A percentile compares a stretch with the other conserved stretches of the same genome.
Conservation (phyloP, 345 rosid species). For the Raphanus raphanistrum region DNA sequence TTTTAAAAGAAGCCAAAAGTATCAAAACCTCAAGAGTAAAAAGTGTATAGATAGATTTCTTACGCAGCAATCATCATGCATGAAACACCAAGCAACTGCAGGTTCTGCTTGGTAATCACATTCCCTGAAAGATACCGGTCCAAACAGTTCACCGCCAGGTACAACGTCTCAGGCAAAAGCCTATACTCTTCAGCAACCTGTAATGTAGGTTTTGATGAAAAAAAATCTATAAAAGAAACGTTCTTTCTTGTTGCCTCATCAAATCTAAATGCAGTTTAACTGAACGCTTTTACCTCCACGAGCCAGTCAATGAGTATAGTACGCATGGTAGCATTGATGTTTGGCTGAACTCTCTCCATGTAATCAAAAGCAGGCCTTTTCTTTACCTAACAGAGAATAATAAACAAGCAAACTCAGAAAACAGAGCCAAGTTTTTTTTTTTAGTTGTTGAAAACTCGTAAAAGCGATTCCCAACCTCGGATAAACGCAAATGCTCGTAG, state of each 20-base stretch:
- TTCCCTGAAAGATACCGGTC: constrained; percentile 96
- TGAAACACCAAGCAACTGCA: constrained; percentile 90
- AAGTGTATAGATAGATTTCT: constrained; percentile 31
- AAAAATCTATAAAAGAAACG: neutral
- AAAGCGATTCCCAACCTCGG: constrained; percentile 38
- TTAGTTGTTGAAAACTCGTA: neutral
- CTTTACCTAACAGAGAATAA: constrained; percentile 31
- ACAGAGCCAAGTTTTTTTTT: constrained; percentile 9
- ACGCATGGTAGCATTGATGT: constrained; percentile 49
- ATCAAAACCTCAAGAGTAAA: neutral
- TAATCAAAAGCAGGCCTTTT: constrained; percentile 47
- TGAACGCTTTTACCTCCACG: constrained; percentile 46
- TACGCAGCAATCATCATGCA: constrained; percentile 97
- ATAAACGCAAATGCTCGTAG: constrained; percentile 40
- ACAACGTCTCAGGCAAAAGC: constrained; percentile 83
- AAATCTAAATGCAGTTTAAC: neutral
- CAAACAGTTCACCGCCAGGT: constrained; percentile 77
- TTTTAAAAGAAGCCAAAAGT: neutral
- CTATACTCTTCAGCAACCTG: constrained; percentile 98
- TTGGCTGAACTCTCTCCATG: constrained; percentile 48
- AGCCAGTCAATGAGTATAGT: constrained; percentile 55
- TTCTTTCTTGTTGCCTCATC: neutral
- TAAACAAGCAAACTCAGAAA: neutral
- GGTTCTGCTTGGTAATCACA: constrained; percentile 65
- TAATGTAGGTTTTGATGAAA: constrained; percentile 21